These are phyloP conservation scores for Elaeagnus macrophylla DNA, from an alignment of 306 rosid genomes.

Conservation along the genomic window DNA sequence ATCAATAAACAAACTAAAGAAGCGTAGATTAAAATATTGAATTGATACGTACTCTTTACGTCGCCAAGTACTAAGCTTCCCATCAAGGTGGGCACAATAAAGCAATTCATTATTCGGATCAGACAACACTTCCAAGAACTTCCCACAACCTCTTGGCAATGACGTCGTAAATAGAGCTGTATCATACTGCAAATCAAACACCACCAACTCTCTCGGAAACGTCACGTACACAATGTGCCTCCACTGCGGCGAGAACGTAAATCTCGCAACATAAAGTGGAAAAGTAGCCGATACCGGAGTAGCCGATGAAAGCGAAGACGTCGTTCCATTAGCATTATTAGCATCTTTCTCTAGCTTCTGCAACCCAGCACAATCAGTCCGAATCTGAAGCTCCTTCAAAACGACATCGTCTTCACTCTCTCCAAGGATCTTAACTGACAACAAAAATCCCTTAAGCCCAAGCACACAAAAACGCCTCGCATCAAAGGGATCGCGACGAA, in stretches of 20 bases:
- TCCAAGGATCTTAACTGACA: conserved; percentile 54
- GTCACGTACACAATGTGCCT: conserved; percentile 60
- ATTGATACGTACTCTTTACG: conserved; percentile 64
- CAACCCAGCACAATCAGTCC: conserved; percentile 46
- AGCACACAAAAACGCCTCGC: conserved; percentile 71
- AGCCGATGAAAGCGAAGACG: conserved; percentile 7
- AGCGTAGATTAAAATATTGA: background rate
- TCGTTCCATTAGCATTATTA: conserved; percentile 9
- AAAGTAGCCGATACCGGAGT: conserved; percentile 54
- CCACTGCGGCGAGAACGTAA: conserved; percentile 76
- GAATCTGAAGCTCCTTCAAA: conserved; percentile 60
- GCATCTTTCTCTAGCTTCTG: conserved; percentile 61
- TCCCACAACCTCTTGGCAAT: conserved; percentile 83
- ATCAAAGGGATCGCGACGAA: conserved; percentile 90
- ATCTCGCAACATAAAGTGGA: conserved; percentile 48
- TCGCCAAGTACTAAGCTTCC: conserved; percentile 88
- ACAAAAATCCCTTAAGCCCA: conserved; percentile 69
- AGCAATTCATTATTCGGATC: conserved; percentile 68
- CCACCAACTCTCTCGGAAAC: conserved; percentile 84
- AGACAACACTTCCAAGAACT: conserved; percentile 78
- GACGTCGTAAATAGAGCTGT: conserved; percentile 42
- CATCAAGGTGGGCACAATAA: conserved; percentile 85
- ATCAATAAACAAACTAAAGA: background rate
- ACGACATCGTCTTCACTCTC: conserved; percentile 50
- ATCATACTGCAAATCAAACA: conserved; percentile 86